phyloP scores from a whole-genome alignment of 2,329 filamentous ascomycete species.

The Teratosphaeria viscida region DNA sequence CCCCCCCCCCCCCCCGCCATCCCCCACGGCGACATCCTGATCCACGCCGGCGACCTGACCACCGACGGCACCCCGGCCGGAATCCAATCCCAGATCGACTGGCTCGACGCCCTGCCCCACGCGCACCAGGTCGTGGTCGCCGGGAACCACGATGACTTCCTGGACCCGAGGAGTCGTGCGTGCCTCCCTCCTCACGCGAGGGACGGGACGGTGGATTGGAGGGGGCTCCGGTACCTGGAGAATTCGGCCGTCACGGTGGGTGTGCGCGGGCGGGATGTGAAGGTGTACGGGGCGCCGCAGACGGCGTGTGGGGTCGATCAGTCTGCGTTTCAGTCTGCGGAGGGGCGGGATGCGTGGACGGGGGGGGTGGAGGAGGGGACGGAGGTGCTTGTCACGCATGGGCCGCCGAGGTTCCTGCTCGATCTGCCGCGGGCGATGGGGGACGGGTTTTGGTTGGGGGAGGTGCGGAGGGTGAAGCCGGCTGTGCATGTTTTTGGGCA shows the following conservation, averaged over 20 bases:
- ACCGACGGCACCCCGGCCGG: constrained; percentile 60
- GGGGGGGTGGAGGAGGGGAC: constrained; percentile 59
- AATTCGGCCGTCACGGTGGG: constrained; percentile 54
- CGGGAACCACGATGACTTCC: constrained; percentile 83
- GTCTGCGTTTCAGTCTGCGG: constrained; percentile 68
- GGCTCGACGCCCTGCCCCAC: constrained; percentile 66
- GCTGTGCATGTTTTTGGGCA: constrained; percentile 76
- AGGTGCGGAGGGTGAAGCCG: constrained; percentile 65
- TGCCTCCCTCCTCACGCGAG: constrained; percentile 42
- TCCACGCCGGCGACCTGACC: constrained; percentile 81
- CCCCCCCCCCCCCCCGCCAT: constrained; percentile 37
- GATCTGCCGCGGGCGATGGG: constrained; percentile 55
- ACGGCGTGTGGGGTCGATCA: constrained; percentile 61
- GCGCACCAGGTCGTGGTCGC: constrained; percentile 69
- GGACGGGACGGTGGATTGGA: constrained; percentile 50
- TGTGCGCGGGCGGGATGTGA: constrained; percentile 49
- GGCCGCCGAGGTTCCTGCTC: constrained; percentile 63
- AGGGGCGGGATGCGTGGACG: constrained; percentile 58
- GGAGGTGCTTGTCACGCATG: constrained; percentile 73
- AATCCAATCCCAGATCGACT: constrained; percentile 76
- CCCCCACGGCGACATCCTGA: constrained; percentile 70
- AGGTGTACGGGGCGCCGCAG: constrained; percentile 71
- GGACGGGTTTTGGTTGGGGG: constrained; percentile 55
- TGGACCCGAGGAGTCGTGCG: constrained; percentile 56
- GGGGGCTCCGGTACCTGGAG: constrained; percentile 64